A percentile compares a stretch with the other conserved stretches of the same genome.
Evolutionary conservation across 116 monocot genomes (phyloP).

Genomic region (Zostera marina): DNA sequence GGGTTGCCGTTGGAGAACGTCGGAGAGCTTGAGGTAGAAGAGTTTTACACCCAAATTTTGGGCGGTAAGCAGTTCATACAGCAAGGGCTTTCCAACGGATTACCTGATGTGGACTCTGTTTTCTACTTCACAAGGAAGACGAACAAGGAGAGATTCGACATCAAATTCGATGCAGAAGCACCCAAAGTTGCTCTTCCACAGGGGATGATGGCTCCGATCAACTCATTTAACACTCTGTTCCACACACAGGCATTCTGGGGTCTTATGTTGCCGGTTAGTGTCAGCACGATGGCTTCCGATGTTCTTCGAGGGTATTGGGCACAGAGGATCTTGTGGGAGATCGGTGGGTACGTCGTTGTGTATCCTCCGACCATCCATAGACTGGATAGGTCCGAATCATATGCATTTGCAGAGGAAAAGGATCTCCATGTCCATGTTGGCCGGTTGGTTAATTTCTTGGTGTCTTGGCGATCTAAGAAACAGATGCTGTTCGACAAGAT

Average conservation of each 20-base stretch:
- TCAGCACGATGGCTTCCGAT: constrained; percentile 90
- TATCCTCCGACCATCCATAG: constrained; percentile 82
- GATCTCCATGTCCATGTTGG: constrained; percentile 96
- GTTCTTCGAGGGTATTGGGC: constrained; percentile 85
- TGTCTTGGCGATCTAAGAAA: constrained; percentile 78
- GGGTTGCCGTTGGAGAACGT: constrained; percentile 73
- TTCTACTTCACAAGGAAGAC: constrained; percentile 95
- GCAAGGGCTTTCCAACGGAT: constrained; percentile 84
- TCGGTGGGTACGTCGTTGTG: constrained; percentile 67
- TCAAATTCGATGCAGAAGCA: constrained; percentile 69
- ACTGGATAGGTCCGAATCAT: constrained; percentile 32
- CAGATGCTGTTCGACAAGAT: constrained; percentile 71
- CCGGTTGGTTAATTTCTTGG: constrained; percentile 68
- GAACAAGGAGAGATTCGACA: constrained; percentile 47
- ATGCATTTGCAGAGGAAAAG: constrained; percentile 94
- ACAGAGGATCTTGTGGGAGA: constrained; percentile 94
- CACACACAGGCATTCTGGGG: constrained; percentile 91
- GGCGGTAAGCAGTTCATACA: constrained; percentile 85
- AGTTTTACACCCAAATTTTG: constrained; percentile 84
- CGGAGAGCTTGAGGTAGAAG: constrained; percentile 52
- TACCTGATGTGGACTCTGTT: constrained; percentile 85
- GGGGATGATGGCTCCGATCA: constrained; percentile 66
- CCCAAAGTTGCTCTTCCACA: constrained; percentile 95
- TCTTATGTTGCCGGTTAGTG: constrained; percentile 65
- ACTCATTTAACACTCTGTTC: constrained; percentile 89